A percentile compares a stretch with the other conserved stretches of the same genome.
Evolutionary conservation across 768 basidiomycete species (phyloP).

Genomic region (Rossbeevera mucosa): DNA sequence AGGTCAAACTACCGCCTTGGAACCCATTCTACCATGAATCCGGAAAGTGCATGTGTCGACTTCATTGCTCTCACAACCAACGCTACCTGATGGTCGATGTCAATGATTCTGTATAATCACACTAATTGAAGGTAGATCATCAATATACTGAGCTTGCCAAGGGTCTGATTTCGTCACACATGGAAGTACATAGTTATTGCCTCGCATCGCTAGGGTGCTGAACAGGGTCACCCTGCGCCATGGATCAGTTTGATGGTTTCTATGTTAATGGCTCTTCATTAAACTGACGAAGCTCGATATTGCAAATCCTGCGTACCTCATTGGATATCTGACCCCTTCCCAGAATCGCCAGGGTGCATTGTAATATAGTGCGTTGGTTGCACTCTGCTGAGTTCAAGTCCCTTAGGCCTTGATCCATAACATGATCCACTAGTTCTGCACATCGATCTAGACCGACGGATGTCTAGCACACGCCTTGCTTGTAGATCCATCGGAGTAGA

Average conservation of each 20-base stretch:
- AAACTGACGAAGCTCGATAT: no score
- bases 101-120: no score
- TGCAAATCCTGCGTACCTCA: no score
- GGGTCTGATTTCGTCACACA: not conserved
- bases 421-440: not conserved
- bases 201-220: not conserved
- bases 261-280: not conserved
- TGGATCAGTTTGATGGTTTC: not conserved
- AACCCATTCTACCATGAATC: no score
- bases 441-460: not conserved
- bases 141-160: not conserved
- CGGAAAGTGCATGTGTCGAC: no score
- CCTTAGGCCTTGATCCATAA: not conserved
- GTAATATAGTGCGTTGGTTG: no score
- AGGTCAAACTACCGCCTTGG: no score
- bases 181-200: no score
- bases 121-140: not conserved
- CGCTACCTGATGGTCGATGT: no score
- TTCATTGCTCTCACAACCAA: no score
- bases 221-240: not conserved
- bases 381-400: no score
- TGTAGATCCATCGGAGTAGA: constrained; percentile 26
- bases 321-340: not conserved
- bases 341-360: no score
- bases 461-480: constrained; percentile 1